These are phyloP conservation scores for Trametopsis cervina DNA, from an alignment of 768 basidiomycete species.

Conservation along the genomic window DNA sequence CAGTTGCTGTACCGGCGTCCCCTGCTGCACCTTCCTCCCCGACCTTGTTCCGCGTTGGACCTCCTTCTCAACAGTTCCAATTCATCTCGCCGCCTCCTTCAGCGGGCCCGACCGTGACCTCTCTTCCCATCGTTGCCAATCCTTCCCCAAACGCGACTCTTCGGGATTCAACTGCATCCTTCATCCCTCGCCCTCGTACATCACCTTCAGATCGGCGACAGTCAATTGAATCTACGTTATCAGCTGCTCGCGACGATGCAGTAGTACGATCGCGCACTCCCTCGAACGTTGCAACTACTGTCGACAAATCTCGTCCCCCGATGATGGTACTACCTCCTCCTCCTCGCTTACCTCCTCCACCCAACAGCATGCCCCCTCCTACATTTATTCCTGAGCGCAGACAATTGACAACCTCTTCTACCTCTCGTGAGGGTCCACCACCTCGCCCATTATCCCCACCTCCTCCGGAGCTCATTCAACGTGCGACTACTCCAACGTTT, in stretches of 20 bases:
- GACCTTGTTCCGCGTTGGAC: constrained; percentile 51
- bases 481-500: constrained; percentile 83
- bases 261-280: constrained; percentile 53
- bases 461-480: constrained; percentile 85
- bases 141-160: constrained; percentile 35
- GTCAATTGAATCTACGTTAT: constrained; percentile 67
- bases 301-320: constrained; percentile 79
- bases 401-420: constrained; percentile 34
- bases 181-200: constrained; percentile 42
- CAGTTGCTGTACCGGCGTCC: constrained; percentile 25
- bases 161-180: constrained; percentile 46
- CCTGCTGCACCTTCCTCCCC: constrained; percentile 22
- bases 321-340: constrained; percentile 77
- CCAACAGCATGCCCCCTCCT: constrained; percentile 69
- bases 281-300: constrained; percentile 43
- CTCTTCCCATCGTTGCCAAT: constrained; percentile 30
- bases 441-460: constrained; percentile 90
- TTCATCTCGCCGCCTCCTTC: constrained; percentile 48
- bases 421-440: constrained; percentile 58
- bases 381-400: constrained; percentile 68
- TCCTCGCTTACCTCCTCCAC: constrained; percentile 70
- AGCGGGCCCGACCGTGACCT: constrained; percentile 26
- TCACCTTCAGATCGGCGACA: constrained; percentile 55
- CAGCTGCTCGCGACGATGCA: constrained; percentile 42
- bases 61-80: constrained; percentile 60